phyloP scores from a whole-genome alignment of 495 filamentous ascomycete species.

The Penicillium maclennaniae region DNA sequence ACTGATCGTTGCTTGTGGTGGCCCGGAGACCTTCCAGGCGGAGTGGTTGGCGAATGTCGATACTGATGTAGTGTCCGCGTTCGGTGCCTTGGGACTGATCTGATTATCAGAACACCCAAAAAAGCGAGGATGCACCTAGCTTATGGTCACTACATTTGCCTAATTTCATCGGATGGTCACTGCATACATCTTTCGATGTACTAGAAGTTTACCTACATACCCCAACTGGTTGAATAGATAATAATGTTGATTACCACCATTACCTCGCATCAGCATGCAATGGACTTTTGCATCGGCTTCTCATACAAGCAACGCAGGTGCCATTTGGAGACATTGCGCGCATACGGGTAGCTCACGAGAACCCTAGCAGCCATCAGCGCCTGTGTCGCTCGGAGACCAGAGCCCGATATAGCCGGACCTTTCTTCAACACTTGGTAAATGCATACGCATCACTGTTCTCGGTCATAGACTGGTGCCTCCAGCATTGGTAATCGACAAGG shows the following conservation, averaged over 20 bases:
- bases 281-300: constrained; percentile 3
- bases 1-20: constrained; percentile 65
- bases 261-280: background rate
- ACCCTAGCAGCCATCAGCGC: background rate
- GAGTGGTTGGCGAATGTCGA: constrained; percentile 89
- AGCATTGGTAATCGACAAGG: background rate
- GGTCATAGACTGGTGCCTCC: background rate
- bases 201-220: constrained; percentile 11
- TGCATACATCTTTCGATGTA: background rate
- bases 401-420: background rate
- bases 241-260: background rate
- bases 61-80: constrained; percentile 67
- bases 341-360: constrained; percentile 7
- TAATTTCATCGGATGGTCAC: background rate
- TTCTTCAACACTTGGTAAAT: constrained; percentile 4
- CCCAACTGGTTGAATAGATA: constrained; percentile 8
- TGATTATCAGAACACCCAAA: background rate
- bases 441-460: constrained; percentile 1
- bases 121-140: background rate
- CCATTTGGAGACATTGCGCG: constrained; percentile 8
- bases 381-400: background rate
- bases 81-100: constrained; percentile 52
- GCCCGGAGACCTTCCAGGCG: constrained; percentile 66
- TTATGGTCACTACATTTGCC: background rate
- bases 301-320: constrained; percentile 3